These are phyloP conservation scores for Nannochloropsis oceanica DNA, from an alignment of 108 stramenopile genomes.

Conservation along the genomic window DNA sequence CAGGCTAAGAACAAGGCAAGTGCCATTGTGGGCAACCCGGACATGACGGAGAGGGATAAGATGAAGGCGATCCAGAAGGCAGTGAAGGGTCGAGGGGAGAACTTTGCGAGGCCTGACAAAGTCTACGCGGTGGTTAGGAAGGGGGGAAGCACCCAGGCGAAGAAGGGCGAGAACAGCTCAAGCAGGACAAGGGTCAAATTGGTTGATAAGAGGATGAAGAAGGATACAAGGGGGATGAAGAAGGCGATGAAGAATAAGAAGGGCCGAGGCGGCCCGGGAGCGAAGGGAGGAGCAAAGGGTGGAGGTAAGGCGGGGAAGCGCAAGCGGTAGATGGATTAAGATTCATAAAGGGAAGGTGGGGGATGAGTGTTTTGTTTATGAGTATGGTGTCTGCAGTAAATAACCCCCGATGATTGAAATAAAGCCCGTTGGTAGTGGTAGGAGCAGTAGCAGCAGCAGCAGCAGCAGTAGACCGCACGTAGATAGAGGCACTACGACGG, in stretches of 20 bases:
- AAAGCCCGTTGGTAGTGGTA: no score
- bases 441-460: no score
- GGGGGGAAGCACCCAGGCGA: constrained; percentile 22
- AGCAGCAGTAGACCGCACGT: no score
- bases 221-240: constrained; percentile 60
- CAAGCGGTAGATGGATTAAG: not conserved
- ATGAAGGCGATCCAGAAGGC: constrained; percentile 90
- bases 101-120: constrained; percentile 49
- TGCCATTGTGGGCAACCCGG: constrained; percentile 48
- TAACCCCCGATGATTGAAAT: no score
- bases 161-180: constrained; percentile 6
- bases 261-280: not conserved
- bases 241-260: constrained; percentile 34
- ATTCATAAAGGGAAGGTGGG: no score
- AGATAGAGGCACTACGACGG: no score
- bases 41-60: constrained; percentile 87
- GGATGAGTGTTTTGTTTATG: no score
- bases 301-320: not conserved
- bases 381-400: no score
- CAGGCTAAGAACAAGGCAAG: constrained; percentile 89
- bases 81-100: constrained; percentile 56
- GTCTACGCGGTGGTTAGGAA: constrained; percentile 78
- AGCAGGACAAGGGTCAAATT: constrained; percentile 77
- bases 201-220: constrained; percentile 91
- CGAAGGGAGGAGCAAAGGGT: not conserved